Conservation (phyloP, 1,284 basidiomycete species). For the Polyporus tsugae region DNA sequence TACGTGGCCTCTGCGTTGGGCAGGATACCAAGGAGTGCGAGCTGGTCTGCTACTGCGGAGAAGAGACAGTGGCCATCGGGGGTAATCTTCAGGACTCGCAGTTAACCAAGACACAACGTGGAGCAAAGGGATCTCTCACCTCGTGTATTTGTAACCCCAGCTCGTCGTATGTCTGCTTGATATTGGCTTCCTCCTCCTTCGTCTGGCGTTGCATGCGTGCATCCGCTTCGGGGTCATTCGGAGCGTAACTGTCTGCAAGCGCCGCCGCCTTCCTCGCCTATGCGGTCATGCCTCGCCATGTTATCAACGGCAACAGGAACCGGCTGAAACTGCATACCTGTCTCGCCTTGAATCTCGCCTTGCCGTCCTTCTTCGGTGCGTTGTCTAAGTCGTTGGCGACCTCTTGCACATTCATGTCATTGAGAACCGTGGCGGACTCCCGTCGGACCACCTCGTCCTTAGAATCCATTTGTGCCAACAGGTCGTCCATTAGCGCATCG, state of each 20-base stretch:
- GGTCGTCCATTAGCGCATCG: constrained; percentile 72
- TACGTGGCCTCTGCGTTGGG: constrained; percentile 66
- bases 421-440: constrained; percentile 59
- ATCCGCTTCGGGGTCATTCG: constrained; percentile 68
- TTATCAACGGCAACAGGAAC: neutral
- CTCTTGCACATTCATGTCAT: constrained; percentile 53
- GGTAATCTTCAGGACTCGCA: constrained; percentile 69
- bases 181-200: constrained; percentile 76
- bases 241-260: constrained; percentile 65
- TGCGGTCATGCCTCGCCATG: neutral
- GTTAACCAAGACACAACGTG: neutral
- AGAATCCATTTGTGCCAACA: constrained; percentile 77
- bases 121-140: constrained; percentile 47
- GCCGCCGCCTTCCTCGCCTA: constrained; percentile 83
- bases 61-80: constrained; percentile 97
- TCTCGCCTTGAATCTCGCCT: constrained; percentile 79
- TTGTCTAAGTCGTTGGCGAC: constrained; percentile 48
- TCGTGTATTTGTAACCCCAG: constrained; percentile 77
- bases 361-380: constrained; percentile 70
- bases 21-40: constrained; percentile 69
- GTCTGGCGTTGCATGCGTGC: constrained; percentile 75
- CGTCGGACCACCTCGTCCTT: constrained; percentile 56
- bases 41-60: constrained; percentile 92
- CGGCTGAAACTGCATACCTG: constrained; percentile 59
- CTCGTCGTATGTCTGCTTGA: constrained; percentile 72